Percentiles rank a stretch among this genome's conserved stretches.
phyloP scores from a whole-genome alignment of 2,329 filamentous ascomycete genomes.

The Arachnomyces sp. region DNA sequence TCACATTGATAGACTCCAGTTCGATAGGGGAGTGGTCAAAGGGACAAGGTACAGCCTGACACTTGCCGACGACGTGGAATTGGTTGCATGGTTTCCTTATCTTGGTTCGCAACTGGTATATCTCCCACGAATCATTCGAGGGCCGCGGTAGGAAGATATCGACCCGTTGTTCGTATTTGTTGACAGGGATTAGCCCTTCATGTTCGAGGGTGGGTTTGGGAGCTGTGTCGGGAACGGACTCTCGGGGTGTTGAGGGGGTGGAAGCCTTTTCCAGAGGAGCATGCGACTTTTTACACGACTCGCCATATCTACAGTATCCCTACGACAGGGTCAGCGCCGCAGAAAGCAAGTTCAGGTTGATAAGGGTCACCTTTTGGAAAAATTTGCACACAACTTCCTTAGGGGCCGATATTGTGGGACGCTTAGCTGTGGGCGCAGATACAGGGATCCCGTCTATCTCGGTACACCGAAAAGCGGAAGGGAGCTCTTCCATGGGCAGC shows the following conservation, averaged over 20 bases:
- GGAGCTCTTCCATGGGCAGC: slow-evolving; percentile 44
- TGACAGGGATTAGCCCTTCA: slow-evolving; percentile 36
- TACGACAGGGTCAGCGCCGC: slow-evolving; percentile 10
- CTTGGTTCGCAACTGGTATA: slow-evolving; percentile 32
- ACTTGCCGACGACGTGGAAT: slow-evolving; percentile 37
- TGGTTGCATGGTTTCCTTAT: slow-evolving; percentile 43
- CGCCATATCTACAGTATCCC: slow-evolving; percentile 27
- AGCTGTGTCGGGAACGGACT: slow-evolving; percentile 16
- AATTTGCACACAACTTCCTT: slow-evolving; percentile 22
- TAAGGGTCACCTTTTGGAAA: slow-evolving; percentile 22
- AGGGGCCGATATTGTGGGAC: slow-evolving; percentile 2
- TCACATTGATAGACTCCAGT: slow-evolving; percentile 29
- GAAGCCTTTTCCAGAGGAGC: slow-evolving; percentile 18
- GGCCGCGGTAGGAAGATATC: slow-evolving; percentile 36
- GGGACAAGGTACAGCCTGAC: slow-evolving; percentile 28
- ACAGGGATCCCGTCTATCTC: slow-evolving; percentile 20
- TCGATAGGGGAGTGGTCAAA: slow-evolving; percentile 42
- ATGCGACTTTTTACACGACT: slow-evolving; percentile 24
- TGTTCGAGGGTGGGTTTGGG: slow-evolving; percentile 11
- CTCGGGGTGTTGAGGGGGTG: slow-evolving; percentile 14
- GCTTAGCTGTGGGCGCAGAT: neutral
- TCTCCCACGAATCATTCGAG: slow-evolving; percentile 27
- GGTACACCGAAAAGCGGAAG: slow-evolving; percentile 43
- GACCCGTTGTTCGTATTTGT: slow-evolving; percentile 40
- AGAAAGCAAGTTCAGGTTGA: no score